Base-by-base conservation (phyloP, 2,329 filamentous ascomycete species). In the Amauroascus verrucosus region DNA sequence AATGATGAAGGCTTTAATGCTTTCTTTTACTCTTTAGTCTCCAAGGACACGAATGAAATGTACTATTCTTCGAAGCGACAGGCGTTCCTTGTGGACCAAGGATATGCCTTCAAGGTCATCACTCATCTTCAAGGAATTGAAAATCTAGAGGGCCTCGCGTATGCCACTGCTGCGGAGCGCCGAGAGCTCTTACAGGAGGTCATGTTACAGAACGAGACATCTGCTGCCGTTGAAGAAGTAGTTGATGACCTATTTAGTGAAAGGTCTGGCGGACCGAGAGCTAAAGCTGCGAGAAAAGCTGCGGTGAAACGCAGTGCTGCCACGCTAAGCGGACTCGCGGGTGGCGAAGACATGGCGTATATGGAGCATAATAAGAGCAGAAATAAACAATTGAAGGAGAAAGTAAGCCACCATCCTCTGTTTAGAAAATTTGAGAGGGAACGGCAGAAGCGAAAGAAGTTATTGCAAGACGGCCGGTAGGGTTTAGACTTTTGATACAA, bases 1-100 rank as follows among this genome's bases (percentile, higher is more conserved):
- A 97, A 96, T 62, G 93, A 98, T 62, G 93, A 97, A 68, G 93
- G 93, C 6, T 98, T 98, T 70, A 98, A 98, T 65, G 93, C 93
- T 0, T 98, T 97, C 70, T 98, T 98, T 75, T 98, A 98, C 72
- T 95, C 88, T 0, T 79, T 98, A 0, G 93, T 98, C 2, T 95
- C 88, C 5, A 97, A 97, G 68, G 93, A 98, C 66, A 98, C 93
- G 0, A 85, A 90, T 57, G 93, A 98, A 68, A 97, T 98, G 91
- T 93, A 84, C 66, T 98, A 95, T 69, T 96, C 91, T 0, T 90
- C 89, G 3, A 97, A 96, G 70, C 81, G 93, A 8, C 93, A 98
- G 70, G 91, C 93, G 0, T 98, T 98, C 73, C 77, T 98, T 0
- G 90, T 98, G 20, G 93, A 98, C 60, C 93, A 98, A 70, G 93